Conservation (phyloP, 129 eudicot genomes). For the Artemisia tridentata region DNA sequence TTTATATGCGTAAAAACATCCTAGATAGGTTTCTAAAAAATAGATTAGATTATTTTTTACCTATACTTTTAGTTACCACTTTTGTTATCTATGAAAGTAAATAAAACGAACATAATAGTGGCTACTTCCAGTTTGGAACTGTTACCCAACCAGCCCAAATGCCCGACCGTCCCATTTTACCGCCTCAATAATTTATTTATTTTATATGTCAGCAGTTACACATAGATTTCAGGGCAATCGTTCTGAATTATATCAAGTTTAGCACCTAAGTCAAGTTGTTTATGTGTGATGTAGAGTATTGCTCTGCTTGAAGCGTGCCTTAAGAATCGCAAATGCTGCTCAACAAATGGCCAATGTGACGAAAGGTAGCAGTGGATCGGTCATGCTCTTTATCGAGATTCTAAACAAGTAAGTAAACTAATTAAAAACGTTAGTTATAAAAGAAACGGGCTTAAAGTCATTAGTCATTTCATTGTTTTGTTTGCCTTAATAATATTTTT, state of each 20-base stretch:
- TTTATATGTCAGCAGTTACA: not conserved
- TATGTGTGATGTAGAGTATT: conserved; percentile 62
- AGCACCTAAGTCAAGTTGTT: conserved; percentile 9
- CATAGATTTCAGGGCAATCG: not conserved
- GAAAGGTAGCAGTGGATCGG: conserved; percentile 95
- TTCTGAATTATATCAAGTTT: not conserved
- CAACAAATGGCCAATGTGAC: conserved; percentile 97
- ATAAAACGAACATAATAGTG: not conserved
- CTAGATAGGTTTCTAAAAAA: too few relatives aligned
- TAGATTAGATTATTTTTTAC: too few relatives aligned
- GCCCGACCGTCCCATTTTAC: not conserved
- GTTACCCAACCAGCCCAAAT: not conserved
- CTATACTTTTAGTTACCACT: too few relatives aligned
- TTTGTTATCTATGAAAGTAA: not conserved
- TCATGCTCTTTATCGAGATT: conserved; percentile 81
- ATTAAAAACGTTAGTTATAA: too few relatives aligned
- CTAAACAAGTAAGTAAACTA: conserved; percentile 72
- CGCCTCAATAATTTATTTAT: too few relatives aligned
- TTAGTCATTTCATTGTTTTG: too few relatives aligned
- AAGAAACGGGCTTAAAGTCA: too few relatives aligned
- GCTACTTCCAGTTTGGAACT: not conserved
- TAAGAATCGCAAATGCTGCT: conserved; percentile 92
- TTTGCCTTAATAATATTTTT: too few relatives aligned
- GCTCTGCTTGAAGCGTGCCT: conserved; percentile 94
- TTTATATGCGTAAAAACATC: too few relatives aligned